Percentiles rank a stretch among this genome's conserved stretches.
Evolutionary conservation across 1,284 basidiomycete species (phyloP).

Genomic region (Cutaneotrichosporon curvatum): DNA sequence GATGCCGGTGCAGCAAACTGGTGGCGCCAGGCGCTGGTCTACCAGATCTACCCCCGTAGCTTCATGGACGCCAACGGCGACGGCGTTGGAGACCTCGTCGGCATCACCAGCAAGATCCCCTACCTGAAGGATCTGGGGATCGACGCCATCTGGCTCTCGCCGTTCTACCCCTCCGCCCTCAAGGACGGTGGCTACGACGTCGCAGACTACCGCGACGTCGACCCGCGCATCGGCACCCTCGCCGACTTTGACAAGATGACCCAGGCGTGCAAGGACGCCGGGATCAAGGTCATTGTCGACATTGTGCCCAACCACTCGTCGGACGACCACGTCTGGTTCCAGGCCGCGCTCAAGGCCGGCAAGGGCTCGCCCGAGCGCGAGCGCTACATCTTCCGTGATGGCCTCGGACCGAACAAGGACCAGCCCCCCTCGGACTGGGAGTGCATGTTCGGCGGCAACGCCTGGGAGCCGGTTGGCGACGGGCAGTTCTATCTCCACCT

Average conservation of each 20-base stretch:
- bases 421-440: slow-evolving; percentile 68
- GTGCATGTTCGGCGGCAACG: slow-evolving; percentile 61
- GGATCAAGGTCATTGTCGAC: slow-evolving; percentile 71
- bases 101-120: slow-evolving; percentile 60
- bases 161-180: slow-evolving; percentile 63
- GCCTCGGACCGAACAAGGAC: slow-evolving; percentile 47
- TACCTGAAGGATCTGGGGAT: slow-evolving; percentile 65
- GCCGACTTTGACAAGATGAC: slow-evolving; percentile 63
- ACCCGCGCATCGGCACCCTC: slow-evolving; percentile 66
- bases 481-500: slow-evolving; percentile 69
- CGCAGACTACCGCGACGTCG: slow-evolving; percentile 66
- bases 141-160: slow-evolving; percentile 66
- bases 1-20: slow-evolving; percentile 39
- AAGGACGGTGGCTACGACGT: slow-evolving; percentile 69
- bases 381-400: slow-evolving; percentile 69
- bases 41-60: slow-evolving; percentile 65
- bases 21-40: slow-evolving; percentile 62
- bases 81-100: slow-evolving; percentile 66
- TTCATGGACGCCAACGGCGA: slow-evolving; percentile 68
- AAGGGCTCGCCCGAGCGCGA: slow-evolving; percentile 51
- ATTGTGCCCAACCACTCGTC: slow-evolving; percentile 75
- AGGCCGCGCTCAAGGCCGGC: slow-evolving; percentile 54
- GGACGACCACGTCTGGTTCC: slow-evolving; percentile 71
- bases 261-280: slow-evolving; percentile 55
- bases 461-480: slow-evolving; percentile 64